Percentiles rank a stretch among this genome's conserved stretches.
These are phyloP conservation scores for Sarcodon aspratus DNA, from an alignment of 768 basidiomycete genomes.

Conservation along the genomic window DNA sequence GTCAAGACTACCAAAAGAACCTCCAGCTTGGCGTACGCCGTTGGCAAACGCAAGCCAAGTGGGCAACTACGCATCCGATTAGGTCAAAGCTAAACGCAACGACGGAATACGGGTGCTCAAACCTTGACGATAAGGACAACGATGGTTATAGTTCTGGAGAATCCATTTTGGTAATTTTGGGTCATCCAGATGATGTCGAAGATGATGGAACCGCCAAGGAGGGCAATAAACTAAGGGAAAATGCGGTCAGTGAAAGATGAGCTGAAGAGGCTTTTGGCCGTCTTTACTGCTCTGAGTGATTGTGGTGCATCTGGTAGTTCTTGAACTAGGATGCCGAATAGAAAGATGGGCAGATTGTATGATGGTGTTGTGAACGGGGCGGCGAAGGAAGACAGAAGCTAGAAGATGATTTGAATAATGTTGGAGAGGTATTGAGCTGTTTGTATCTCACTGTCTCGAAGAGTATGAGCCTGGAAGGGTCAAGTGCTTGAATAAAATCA, in stretches of 20 bases:
- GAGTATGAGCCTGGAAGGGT: slow-evolving; percentile 59
- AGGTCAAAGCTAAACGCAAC: neutral
- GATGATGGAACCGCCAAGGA: slow-evolving; percentile 48
- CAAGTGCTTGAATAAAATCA: slow-evolving; percentile 62
- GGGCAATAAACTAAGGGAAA: slow-evolving; percentile 43
- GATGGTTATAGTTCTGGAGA: slow-evolving; percentile 42
- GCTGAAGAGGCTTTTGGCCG: neutral
- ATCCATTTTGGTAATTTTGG: slow-evolving; percentile 39
- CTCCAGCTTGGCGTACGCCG: slow-evolving; percentile 24
- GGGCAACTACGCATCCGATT: slow-evolving; percentile 15
- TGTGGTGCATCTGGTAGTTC: slow-evolving; percentile 55
- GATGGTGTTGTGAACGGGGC: slow-evolving; percentile 44
- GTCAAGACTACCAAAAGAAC: slow-evolving; percentile 17
- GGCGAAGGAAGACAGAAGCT: slow-evolving; percentile 54
- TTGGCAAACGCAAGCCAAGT: slow-evolving; percentile 22
- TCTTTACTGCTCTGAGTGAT: slow-evolving; percentile 50
- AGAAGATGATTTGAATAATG: slow-evolving; percentile 1
- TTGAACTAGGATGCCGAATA: slow-evolving; percentile 67
- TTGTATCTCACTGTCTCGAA: slow-evolving; percentile 41
- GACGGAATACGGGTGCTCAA: neutral
- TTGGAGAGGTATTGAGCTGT: neutral
- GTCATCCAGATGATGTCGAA: slow-evolving; percentile 68
- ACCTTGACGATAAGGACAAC: slow-evolving; percentile 27
- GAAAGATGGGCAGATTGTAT: slow-evolving; percentile 77
- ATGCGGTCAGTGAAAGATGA: neutral